Conservation (phyloP, 2,329 filamentous ascomycete genomes). For the Sporothrix schenckii region DNA sequence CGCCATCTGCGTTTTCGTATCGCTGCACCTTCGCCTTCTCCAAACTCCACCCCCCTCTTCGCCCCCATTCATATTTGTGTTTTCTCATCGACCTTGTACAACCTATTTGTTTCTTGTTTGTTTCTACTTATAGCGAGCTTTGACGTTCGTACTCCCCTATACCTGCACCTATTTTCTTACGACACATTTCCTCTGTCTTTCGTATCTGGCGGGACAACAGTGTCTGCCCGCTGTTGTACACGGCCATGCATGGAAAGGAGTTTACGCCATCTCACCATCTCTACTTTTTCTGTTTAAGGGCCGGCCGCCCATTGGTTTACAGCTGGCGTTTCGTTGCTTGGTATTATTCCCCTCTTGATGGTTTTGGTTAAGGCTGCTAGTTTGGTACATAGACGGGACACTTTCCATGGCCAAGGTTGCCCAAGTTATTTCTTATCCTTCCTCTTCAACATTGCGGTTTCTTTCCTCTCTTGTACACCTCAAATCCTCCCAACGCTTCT, state of each 20-base stretch:
- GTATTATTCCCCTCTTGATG: conserved; percentile 10
- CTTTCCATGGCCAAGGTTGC: no score
- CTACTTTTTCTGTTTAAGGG: not conserved
- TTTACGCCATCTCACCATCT: conserved; percentile 4
- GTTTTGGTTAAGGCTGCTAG: not conserved
- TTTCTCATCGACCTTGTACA: not conserved
- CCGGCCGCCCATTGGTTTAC: not conserved
- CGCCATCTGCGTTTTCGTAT: not conserved
- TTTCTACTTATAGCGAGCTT: not conserved
- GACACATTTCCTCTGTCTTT: not conserved
- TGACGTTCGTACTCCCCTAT: not conserved
- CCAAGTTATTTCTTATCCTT: no score
- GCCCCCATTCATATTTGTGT: not conserved
- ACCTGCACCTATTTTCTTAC: not conserved
- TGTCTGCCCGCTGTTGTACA: not conserved
- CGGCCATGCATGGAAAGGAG: conserved; percentile 18
- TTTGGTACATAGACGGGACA: not conserved
- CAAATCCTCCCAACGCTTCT: not conserved
- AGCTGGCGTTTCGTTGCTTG: not conserved
- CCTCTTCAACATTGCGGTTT: not conserved
- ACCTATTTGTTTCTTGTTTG: not conserved
- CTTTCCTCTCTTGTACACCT: not conserved
- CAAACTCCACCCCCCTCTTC: not conserved
- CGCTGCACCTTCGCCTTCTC: not conserved
- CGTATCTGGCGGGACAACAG: not conserved